Evolutionary conservation across 2,329 filamentous ascomycete genomes (phyloP), one percentile per base, ranked within the genome.

Genomic region (Aspergillus oerlinghausenensis): DNA sequence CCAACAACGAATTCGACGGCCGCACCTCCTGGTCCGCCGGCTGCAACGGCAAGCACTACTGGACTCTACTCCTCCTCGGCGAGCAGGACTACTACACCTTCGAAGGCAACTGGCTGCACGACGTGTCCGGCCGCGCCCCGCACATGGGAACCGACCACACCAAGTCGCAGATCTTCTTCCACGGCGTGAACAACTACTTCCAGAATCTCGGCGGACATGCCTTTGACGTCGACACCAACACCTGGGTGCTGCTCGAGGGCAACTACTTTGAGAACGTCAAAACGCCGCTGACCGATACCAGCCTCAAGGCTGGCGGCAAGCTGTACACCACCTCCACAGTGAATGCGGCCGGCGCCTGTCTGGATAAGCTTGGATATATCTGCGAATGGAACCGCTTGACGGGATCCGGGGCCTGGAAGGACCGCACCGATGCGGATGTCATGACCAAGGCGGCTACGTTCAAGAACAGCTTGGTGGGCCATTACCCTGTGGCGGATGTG

Each of bases 121-220:
- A 57, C 28, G 52, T 57, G 4, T 57, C 55, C 1, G 55, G 55
- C 11, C 55, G 55, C 14, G 55, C 55, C 17, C 55, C 55, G 11
- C 55, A 57, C 25, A 57, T 57, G 55, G 52, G 55, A 11, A 57
- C 55, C n/a, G 49, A 51, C 40, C 49, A 55, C 14, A 55, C 55
- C 23, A 38, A 50, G 19, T 57, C 55, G 82, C 78, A 72, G 29
- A 70, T 85, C 60, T 84, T 83, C 74, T 76, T 86, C 54, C 79
- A 79, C 51, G 84, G 84, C 74, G 61, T 64, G 67, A 85, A 85
- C 80, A 86, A 86, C 78, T 84, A 82, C 78, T 85, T 77, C 74
- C 77, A 82, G 66, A 76, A 79, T 65, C 82, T 79, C 70, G 68
- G 71, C 21, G 80, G 80, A 50, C 84, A 86, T 71, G 80, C 82